Evolutionary conservation across 345 rosid species (phyloP).

Genomic region (Hypericum androsaemum): DNA sequence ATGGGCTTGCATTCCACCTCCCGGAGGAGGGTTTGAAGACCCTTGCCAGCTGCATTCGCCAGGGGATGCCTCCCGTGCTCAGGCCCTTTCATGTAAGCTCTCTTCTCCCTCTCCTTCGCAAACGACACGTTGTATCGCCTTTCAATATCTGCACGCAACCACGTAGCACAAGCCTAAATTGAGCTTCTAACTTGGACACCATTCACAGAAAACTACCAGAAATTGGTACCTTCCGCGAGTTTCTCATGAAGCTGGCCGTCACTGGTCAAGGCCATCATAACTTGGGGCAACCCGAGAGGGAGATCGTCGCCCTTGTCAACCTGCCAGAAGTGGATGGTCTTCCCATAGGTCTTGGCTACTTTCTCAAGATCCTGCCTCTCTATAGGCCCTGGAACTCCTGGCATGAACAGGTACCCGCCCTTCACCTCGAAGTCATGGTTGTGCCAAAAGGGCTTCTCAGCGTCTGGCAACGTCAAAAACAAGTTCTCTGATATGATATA

Average conservation of each 20-base stretch:
- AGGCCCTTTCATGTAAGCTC: conserved; percentile 56
- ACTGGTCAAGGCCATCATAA: conserved; percentile 64
- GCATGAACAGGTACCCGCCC: conserved; percentile 70
- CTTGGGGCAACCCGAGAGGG: conserved; percentile 62
- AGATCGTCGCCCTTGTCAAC: conserved; percentile 60
- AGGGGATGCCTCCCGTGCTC: conserved; percentile 55
- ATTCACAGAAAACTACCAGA: not conserved
- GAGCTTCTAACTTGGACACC: not conserved
- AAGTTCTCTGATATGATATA: conserved; percentile 61
- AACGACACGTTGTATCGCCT: conserved; percentile 37
- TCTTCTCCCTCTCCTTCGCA: conserved; percentile 36
- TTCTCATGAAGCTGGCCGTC: conserved; percentile 56
- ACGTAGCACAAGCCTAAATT: not conserved
- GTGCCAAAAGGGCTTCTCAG: conserved; percentile 79
- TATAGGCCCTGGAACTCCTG: conserved; percentile 46
- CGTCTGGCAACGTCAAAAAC: conserved; percentile 52
- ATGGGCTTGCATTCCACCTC: conserved; percentile 47
- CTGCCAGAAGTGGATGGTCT: conserved; percentile 82
- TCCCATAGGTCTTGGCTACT: conserved; percentile 58
- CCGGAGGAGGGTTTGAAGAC: conserved; percentile 36
- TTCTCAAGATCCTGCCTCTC: conserved; percentile 60
- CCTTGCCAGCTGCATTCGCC: conserved; percentile 61
- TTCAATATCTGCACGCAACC: conserved; percentile 33
- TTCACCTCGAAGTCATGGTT: conserved; percentile 70
- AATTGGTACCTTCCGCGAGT: conserved; percentile 28